Base-by-base conservation (phyloP, 495 filamentous ascomycete species). In the Jackrogersella minutella region DNA sequence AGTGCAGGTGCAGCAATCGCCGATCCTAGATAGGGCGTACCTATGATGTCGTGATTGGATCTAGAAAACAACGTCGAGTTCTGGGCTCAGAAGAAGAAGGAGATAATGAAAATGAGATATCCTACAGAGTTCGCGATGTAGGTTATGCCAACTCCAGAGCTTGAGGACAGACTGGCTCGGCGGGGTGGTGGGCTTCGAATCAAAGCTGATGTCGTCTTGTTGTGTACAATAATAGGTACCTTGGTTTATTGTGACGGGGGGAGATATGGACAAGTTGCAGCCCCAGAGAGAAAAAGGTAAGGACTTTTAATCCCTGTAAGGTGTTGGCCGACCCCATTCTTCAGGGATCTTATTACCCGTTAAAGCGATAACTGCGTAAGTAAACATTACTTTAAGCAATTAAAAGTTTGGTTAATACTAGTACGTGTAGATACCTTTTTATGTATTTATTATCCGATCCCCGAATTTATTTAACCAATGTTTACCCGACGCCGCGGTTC, bases 181-280 rank as follows among this genome's bases (percentile, higher is more conserved):
- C 53, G 56, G 47, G 61, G 56, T 56, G 50, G 47, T 51, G 47
- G 49, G 31, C 26, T 26, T 39, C 2, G 26, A 58, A 28, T 14
- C 33, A 49, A 57, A 26, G 21, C 52, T 64, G 61, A 64, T 58
- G 61, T 64, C 61, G 61, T 24, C 28, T 19, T 64, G 30, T 36
- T 58, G 43, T 37, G 44, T 57, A 41, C 19, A 41, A 36, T 43
- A 37, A 17, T 37, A 63, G 10, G 58, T 64, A 49, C 21, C 50
- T 53, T 19, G 26, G 26, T 51, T 51, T 51, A 14, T 34, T n/a
- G 43, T 28, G 37, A 39, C 31, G 21, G 26, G 41, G 21, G 24
- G 41, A 47, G 51, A 56, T 63, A 63, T 63, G 60, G 51, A 63
- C 60, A 63, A 63, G 51, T 63, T 63, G 60, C 60, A 56, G 22